phyloP scores from a whole-genome alignment of 768 basidiomycete genomes.

The Lactifluus subvellereus region DNA sequence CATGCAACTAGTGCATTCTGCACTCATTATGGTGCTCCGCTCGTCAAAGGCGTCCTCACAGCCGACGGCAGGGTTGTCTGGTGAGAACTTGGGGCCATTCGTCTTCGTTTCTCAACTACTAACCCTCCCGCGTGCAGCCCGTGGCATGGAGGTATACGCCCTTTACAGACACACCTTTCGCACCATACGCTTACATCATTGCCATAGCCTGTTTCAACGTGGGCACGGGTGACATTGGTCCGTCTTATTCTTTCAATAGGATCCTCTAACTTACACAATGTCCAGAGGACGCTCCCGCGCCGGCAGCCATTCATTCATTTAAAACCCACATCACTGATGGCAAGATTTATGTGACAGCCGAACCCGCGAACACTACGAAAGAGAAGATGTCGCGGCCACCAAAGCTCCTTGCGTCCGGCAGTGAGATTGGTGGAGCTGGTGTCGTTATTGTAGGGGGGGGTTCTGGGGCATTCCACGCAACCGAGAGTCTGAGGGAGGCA shows the following conservation, averaged over 20 bases:
- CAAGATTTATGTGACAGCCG: slow-evolving; percentile 75
- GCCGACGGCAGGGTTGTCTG: slow-evolving; percentile 77
- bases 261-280: slow-evolving; percentile 21
- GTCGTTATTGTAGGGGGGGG: slow-evolving; percentile 87
- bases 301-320: slow-evolving; percentile 74
- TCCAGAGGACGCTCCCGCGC: slow-evolving; percentile 84
- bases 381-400: slow-evolving; percentile 61
- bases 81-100: slow-evolving; percentile 34
- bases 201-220: slow-evolving; percentile 78
- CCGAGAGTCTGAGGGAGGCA: slow-evolving; percentile 81
- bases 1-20: slow-evolving; percentile 81
- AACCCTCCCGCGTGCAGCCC: slow-evolving; percentile 40
- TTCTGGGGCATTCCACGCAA: slow-evolving; percentile 64
- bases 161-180: not conserved
- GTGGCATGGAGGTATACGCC: slow-evolving; percentile 73
- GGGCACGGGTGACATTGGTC: slow-evolving; percentile 77
- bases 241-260: slow-evolving; percentile 17
- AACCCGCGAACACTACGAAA: slow-evolving; percentile 53
- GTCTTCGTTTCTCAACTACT: slow-evolving; percentile 3
- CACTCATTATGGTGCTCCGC: slow-evolving; percentile 88
- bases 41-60: slow-evolving; percentile 75
- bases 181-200: not conserved
- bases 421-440: slow-evolving; percentile 48
- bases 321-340: slow-evolving; percentile 58
- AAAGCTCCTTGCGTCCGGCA: slow-evolving; percentile 43